phyloP scores from a whole-genome alignment of 768 basidiomycete species.

The Termitomyces sp. region DNA sequence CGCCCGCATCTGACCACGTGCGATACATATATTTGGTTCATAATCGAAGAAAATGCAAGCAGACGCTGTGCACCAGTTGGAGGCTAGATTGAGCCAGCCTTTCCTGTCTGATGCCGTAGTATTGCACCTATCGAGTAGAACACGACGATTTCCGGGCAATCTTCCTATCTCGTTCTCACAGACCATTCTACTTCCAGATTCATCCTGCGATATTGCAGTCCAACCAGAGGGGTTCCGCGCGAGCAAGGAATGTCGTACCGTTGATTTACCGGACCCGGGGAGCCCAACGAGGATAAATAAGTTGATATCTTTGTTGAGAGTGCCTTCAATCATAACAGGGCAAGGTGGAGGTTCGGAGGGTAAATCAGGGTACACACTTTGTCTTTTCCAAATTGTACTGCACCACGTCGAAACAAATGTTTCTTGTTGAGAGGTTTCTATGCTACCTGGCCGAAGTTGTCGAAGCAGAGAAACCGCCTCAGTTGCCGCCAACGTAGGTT shows the following conservation, averaged over 20 bases:
- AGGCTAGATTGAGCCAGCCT: slow-evolving; percentile 46
- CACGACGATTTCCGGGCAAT: slow-evolving; percentile 28
- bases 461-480: slow-evolving; percentile 48
- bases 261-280: slow-evolving; percentile 61
- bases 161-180: slow-evolving; percentile 53
- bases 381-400: slow-evolving; percentile 56
- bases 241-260: slow-evolving; percentile 45
- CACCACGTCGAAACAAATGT: slow-evolving; percentile 55
- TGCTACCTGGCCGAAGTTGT: slow-evolving; percentile 48
- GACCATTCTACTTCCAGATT: slow-evolving; percentile 41
- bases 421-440: slow-evolving; percentile 57
- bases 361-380: slow-evolving; percentile 44
- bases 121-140: slow-evolving; percentile 59
- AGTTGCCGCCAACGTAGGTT: slow-evolving; percentile 44
- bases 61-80: slow-evolving; percentile 41
- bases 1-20: slow-evolving; percentile 51
- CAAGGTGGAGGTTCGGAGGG: slow-evolving; percentile 50
- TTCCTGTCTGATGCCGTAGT: slow-evolving; percentile 43
- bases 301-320: slow-evolving; percentile 30
- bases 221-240: slow-evolving; percentile 41
- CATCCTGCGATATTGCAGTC: slow-evolving; percentile 54
- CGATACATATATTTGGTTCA: slow-evolving; percentile 41
- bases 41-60: slow-evolving; percentile 59
- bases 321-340: slow-evolving; percentile 41
- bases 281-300: slow-evolving; percentile 57